Percentiles rank a stretch among this genome's conserved stretches.
Evolutionary conservation across 371 early-diverging fungal genomes (phyloP).

Genomic region (Phascolomyces articulosus): DNA sequence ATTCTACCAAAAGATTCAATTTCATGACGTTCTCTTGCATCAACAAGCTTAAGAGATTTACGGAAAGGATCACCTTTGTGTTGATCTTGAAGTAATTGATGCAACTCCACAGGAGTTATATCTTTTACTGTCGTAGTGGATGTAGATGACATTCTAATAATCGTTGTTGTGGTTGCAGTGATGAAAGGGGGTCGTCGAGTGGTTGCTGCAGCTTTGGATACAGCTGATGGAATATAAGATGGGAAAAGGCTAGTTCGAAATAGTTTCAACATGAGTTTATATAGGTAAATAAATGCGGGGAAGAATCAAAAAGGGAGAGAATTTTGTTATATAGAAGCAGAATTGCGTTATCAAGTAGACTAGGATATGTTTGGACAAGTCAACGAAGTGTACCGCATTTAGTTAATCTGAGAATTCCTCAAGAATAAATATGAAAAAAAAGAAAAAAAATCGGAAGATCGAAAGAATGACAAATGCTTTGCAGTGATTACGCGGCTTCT

Average conservation of each 20-base stretch:
- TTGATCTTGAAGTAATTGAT: conserved; percentile 8
- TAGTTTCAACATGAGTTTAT: no score
- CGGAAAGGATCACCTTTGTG: conserved; percentile 12
- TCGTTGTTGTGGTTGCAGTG: background rate
- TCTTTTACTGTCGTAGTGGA: conserved; percentile 5
- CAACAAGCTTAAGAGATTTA: conserved; percentile 16
- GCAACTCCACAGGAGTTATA: conserved; percentile 3
- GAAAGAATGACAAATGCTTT: conserved; percentile 1
- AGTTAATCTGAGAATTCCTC: background rate
- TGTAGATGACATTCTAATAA: conserved; percentile 1
- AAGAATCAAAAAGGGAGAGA: no score
- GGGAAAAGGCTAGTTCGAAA: background rate
- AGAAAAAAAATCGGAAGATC: background rate
- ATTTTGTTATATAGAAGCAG: no score
- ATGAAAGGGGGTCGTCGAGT: background rate
- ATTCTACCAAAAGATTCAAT: conserved; percentile 31
- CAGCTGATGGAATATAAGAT: no score
- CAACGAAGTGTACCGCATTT: no score
- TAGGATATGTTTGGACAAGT: no score
- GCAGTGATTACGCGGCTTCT: conserved; percentile 1
- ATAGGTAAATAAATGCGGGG: no score
- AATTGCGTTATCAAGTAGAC: background rate
- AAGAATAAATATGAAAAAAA: background rate
- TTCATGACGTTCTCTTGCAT: conserved; percentile 36
- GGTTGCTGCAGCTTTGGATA: no score